A percentile compares a stretch with the other conserved stretches of the same genome.
phyloP scores from a whole-genome alignment of 257 asterid species.

The Rhazya stricta region DNA sequence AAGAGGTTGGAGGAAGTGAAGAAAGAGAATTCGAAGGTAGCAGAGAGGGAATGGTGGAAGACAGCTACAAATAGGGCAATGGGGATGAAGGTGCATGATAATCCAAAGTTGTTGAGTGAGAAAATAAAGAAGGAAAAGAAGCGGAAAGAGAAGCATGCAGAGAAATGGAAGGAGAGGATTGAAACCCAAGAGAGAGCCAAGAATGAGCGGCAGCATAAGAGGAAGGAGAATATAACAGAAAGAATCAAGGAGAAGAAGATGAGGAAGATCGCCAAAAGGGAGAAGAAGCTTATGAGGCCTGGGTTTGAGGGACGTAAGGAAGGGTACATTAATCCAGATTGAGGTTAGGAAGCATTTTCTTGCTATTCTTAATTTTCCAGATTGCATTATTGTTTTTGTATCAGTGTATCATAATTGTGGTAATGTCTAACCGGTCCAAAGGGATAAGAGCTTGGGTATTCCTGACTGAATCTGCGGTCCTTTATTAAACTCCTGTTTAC shows the following conservation, averaged over 20 bases:
- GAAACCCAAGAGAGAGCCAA: constrained; percentile 52
- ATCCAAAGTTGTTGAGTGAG: constrained; percentile 61
- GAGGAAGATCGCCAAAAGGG: constrained; percentile 80
- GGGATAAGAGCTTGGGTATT: too few relatives aligned
- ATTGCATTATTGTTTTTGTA: too few relatives aligned
- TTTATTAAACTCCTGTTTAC: too few relatives aligned
- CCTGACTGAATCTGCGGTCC: too few relatives aligned
- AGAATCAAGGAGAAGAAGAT: constrained; percentile 66
- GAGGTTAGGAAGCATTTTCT: constrained; percentile 21
- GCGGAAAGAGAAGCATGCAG: constrained; percentile 62
- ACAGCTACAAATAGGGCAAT: constrained; percentile 66
- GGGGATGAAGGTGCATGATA: constrained; percentile 86
- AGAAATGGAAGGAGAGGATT: constrained; percentile 82
- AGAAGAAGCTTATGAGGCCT: constrained; percentile 94
- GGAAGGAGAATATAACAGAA: constrained; percentile 66
- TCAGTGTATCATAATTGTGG: neutral
- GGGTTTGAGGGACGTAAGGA: constrained; percentile 88
- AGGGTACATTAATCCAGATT: constrained; percentile 58
- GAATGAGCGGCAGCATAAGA: constrained; percentile 65
- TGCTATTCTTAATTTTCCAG: too few relatives aligned
- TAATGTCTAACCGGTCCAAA: too few relatives aligned
- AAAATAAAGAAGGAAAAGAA: constrained; percentile 70
- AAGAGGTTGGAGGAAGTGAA: constrained; percentile 61
- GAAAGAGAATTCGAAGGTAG: constrained; percentile 53
- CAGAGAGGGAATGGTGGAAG: constrained; percentile 73